Evolutionary conservation across 768 basidiomycete species (phyloP).

Genomic region (Obba rivulosa): DNA sequence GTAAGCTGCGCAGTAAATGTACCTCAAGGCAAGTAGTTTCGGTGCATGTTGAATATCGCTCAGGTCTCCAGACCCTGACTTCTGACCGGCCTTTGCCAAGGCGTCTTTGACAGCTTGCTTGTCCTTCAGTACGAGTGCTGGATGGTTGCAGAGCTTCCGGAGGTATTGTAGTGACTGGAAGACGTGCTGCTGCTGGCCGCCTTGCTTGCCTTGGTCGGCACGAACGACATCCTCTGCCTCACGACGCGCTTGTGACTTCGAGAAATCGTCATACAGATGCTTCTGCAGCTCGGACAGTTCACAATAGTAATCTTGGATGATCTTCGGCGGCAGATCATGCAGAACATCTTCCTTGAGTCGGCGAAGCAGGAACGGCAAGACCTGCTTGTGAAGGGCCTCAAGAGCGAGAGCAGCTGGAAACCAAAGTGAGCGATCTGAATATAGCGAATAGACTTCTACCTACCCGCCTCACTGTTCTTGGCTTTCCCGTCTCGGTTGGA

Average conservation of each 20-base stretch:
- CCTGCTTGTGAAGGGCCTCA: constrained; percentile 97
- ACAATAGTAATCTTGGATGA: constrained; percentile 99
- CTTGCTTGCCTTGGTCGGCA: constrained; percentile 30
- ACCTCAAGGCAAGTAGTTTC: constrained; percentile 89
- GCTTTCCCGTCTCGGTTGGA: constrained; percentile 94
- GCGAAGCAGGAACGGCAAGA: constrained; percentile 94
- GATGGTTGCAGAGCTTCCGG: constrained; percentile 97
- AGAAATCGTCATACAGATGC: constrained; percentile 90
- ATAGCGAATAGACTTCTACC: constrained; percentile 27
- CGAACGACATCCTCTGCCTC: constrained; percentile 62
- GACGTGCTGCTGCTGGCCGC: constrained; percentile 69
- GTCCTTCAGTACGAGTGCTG: constrained; percentile 83
- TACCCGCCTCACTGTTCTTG: constrained; percentile 92
- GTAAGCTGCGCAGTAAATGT: constrained; percentile 1
- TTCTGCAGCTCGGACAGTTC: constrained; percentile 95
- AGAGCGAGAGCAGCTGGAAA: constrained; percentile 81
- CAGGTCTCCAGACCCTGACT: constrained; percentile 37
- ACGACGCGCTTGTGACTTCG: constrained; percentile 64
- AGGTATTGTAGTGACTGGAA: constrained; percentile 98
- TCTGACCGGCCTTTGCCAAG: constrained; percentile 49
- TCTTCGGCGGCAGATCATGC: constrained; percentile 94
- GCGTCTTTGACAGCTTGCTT: constrained; percentile 51
- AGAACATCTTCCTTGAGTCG: constrained; percentile 97
- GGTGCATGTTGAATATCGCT: constrained; percentile 89
- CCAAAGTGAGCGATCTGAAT: background rate